Conservation (phyloP, 345 rosid genomes). For the Pugionium dolabratum region DNA sequence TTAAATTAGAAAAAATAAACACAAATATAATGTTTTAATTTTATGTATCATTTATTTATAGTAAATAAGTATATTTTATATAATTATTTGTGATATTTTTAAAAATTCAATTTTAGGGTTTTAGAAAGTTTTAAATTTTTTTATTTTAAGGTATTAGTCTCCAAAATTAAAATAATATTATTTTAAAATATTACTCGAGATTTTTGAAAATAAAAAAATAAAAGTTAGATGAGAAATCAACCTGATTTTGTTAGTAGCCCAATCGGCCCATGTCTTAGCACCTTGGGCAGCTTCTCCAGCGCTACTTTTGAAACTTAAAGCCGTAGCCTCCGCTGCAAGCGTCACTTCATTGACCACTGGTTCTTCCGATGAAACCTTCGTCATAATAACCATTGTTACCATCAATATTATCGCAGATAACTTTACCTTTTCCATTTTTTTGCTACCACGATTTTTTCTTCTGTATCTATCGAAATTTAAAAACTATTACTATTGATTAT, state of each 20-base stretch:
- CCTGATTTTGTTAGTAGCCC: slow-evolving; percentile 38
- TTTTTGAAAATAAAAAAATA: too few relatives aligned
- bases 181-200: too few relatives aligned
- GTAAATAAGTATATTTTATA: too few relatives aligned
- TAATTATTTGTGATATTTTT: too few relatives aligned
- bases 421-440: slow-evolving; percentile 29
- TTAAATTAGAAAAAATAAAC: too few relatives aligned
- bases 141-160: too few relatives aligned
- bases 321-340: slow-evolving; percentile 42
- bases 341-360: slow-evolving; percentile 24
- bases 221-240: neutral
- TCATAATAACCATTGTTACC: slow-evolving; percentile 19
- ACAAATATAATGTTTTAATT: too few relatives aligned
- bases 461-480: slow-evolving; percentile 16
- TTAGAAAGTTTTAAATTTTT: too few relatives aligned
- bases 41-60: too few relatives aligned
- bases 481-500: slow-evolving; percentile 29
- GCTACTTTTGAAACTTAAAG: slow-evolving; percentile 36
- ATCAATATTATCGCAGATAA: slow-evolving; percentile 14
- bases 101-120: too few relatives aligned
- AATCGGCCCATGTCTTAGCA: slow-evolving; percentile 40
- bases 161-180: too few relatives aligned
- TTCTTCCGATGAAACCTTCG: slow-evolving; percentile 32
- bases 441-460: slow-evolving; percentile 3
- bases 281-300: slow-evolving; percentile 43